A percentile compares a stretch with the other conserved stretches of the same genome.
Evolutionary conservation across 208 protist genomes (phyloP).

Genomic region (Sergeia podlipaevii): DNA sequence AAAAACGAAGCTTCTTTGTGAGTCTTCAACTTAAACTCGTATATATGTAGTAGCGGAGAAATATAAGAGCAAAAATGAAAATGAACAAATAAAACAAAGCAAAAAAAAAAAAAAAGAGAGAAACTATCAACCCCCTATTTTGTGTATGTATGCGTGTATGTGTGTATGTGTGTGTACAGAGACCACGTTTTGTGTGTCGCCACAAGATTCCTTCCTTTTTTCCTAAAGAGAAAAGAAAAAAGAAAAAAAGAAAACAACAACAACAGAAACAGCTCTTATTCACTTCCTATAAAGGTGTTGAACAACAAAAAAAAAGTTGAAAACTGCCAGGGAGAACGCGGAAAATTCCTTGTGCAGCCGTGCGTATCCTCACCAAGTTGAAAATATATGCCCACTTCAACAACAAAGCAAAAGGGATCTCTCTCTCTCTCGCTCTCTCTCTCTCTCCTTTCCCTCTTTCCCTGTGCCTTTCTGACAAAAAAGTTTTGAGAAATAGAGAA

Average conservation of each 20-base stretch:
- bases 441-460: slow-evolving; percentile 58
- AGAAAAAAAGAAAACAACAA: slow-evolving; percentile 2
- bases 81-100: slow-evolving; percentile 15
- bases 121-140: background rate
- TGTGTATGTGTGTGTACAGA: background rate
- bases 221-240: background rate
- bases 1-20: slow-evolving; percentile 5
- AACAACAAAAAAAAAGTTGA: slow-evolving; percentile 12
- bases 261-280: slow-evolving; percentile 4
- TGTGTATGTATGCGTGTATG: background rate
- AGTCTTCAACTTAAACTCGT: background rate
- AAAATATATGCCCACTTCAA: slow-evolving; percentile 12
- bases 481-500: slow-evolving; percentile 12
- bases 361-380: background rate
- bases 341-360: too few species aligned
- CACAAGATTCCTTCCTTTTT: slow-evolving; percentile 1
- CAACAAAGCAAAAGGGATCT: slow-evolving; percentile 36
- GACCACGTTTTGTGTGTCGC: background rate
- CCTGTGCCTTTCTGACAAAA: slow-evolving; percentile 30
- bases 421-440: slow-evolving; percentile 31
- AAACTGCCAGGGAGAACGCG: background rate
- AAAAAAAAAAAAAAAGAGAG: slow-evolving; percentile 9
- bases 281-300: background rate
- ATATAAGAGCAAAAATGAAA: background rate
- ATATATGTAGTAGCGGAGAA: background rate